phyloP scores from a whole-genome alignment of 345 rosid genomes.

The Sapria himalayana region DNA sequence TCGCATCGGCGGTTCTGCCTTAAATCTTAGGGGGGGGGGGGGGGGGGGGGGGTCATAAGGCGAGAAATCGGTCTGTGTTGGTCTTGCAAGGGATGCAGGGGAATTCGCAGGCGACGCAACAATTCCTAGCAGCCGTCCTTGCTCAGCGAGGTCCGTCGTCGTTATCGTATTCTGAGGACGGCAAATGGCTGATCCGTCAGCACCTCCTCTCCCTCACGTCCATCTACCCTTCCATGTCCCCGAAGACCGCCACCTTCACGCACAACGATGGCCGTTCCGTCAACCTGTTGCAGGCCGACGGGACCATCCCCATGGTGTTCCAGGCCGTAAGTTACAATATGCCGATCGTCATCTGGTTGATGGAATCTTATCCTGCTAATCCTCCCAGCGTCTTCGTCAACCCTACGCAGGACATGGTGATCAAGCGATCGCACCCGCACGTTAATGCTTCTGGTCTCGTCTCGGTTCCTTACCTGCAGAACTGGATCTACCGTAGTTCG shows the following conservation, averaged over 20 bases:
- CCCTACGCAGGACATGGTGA: conserved; percentile 91
- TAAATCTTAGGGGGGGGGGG: too few relatives aligned
- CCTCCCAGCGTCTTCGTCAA: conserved; percentile 78
- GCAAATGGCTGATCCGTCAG: conserved; percentile 80
- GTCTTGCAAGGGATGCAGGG: background rate
- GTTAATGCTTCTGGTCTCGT: conserved; percentile 82
- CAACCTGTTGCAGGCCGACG: conserved; percentile 78
- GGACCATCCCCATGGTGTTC: conserved; percentile 65
- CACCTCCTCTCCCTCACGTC: conserved; percentile 49
- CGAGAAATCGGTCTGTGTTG: background rate
- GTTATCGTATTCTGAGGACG: conserved; percentile 56
- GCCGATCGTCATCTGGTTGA: conserved; percentile 79
- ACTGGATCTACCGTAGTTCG: conserved; percentile 73
- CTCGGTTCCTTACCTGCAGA: conserved; percentile 52
- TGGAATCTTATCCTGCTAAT: conserved; percentile 66
- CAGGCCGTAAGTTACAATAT: conserved; percentile 77
- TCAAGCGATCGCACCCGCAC: conserved; percentile 62
- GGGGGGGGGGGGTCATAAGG: too few relatives aligned
- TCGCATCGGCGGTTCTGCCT: too few relatives aligned
- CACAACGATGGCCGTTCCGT: conserved; percentile 95
- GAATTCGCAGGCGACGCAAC: conserved; percentile 39
- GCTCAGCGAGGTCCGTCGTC: conserved; percentile 69
- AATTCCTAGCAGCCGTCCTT: conserved; percentile 62
- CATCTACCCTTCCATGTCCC: conserved; percentile 43
- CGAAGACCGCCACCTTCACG: conserved; percentile 71